phyloP scores from a whole-genome alignment of 139 green algal genomes.

The Volvox africanus region DNA sequence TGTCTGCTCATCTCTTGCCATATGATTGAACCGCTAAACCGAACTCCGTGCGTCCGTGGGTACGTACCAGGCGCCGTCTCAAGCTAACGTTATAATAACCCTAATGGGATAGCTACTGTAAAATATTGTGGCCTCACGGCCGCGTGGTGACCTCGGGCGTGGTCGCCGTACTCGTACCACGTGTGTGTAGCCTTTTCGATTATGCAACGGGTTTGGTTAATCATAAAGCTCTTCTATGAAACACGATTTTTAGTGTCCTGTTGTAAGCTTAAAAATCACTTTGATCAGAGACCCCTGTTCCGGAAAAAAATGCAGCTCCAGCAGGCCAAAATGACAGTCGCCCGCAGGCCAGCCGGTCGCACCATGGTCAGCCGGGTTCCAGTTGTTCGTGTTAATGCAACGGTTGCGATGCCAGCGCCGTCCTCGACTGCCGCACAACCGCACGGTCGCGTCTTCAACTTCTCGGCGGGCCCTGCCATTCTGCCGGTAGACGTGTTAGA shows the following conservation, averaged over 20 bases:
- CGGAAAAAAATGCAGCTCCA: slow-evolving; percentile 1
- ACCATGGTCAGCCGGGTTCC: background rate
- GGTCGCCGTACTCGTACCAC: background rate
- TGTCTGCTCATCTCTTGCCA: too few species aligned
- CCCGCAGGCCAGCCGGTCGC: background rate
- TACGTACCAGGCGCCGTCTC: too few species aligned
- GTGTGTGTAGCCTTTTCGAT: background rate
- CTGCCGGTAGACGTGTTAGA: slow-evolving; percentile 95
- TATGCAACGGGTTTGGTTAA: background rate
- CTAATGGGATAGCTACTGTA: background rate
- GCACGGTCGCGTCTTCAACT: slow-evolving; percentile 67
- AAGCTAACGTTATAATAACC: too few species aligned
- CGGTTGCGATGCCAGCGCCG: slow-evolving; percentile 14
- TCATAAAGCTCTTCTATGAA: background rate
- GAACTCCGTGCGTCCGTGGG: too few species aligned
- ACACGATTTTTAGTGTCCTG: background rate
- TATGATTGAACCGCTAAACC: too few species aligned
- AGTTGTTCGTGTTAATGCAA: slow-evolving; percentile 16
- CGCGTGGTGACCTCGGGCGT: background rate
- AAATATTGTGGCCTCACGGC: background rate
- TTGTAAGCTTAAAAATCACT: background rate
- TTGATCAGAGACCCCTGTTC: background rate
- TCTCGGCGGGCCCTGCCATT: slow-evolving; percentile 86
- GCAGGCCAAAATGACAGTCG: slow-evolving; percentile 12
- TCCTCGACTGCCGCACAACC: background rate